Percentiles rank a stretch among this genome's conserved stretches.
These are phyloP conservation scores for Tulasnella sp. DNA, from an alignment of 768 basidiomycete species.

Conservation along the genomic window DNA sequence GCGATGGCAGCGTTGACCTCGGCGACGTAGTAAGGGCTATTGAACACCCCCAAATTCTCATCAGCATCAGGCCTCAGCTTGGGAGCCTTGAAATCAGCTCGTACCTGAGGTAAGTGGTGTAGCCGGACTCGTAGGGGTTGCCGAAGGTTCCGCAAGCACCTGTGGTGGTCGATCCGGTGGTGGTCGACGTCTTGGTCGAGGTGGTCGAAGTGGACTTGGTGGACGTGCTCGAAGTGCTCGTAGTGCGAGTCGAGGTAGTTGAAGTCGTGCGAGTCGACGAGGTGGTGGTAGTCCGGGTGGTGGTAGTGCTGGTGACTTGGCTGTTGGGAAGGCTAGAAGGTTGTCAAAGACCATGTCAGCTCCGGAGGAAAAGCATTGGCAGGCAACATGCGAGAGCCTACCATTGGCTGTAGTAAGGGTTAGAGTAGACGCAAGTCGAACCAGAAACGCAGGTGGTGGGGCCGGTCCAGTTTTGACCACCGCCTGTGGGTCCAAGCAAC, in stretches of 20 bases:
- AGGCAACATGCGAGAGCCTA: too few species aligned
- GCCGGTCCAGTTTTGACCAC: not conserved
- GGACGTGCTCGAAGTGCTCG: conserved; percentile 19
- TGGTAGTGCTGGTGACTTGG: not conserved
- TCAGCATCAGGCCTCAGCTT: too few species aligned
- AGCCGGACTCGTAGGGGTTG: conserved; percentile 46
- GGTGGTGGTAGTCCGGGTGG: conserved; percentile 31
- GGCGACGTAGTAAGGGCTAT: conserved; percentile 50
- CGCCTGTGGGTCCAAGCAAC: conserved; percentile 6
- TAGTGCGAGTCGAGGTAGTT: not conserved
- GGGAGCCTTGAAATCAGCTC: not conserved
- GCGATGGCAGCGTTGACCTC: conserved; percentile 53
- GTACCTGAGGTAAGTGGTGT: conserved; percentile 17
- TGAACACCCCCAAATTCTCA: too few species aligned
- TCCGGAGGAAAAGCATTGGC: too few species aligned
- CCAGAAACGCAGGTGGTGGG: conserved; percentile 31
- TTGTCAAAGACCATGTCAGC: too few species aligned
- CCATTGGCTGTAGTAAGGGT: conserved; percentile 32
- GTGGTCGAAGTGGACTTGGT: conserved; percentile 22
- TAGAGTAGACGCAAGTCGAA: conserved; percentile 29
- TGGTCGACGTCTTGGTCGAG: conserved; percentile 34
- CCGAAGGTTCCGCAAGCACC: conserved; percentile 44
- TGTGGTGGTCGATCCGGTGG: conserved; percentile 36
- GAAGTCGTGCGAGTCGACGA: conserved; percentile 28
- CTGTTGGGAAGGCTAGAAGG: not conserved